Percentiles rank a stretch among this genome's conserved stretches.
phyloP scores from a whole-genome alignment of 148 eudicot genomes.

The Arctostaphylos glauca region DNA sequence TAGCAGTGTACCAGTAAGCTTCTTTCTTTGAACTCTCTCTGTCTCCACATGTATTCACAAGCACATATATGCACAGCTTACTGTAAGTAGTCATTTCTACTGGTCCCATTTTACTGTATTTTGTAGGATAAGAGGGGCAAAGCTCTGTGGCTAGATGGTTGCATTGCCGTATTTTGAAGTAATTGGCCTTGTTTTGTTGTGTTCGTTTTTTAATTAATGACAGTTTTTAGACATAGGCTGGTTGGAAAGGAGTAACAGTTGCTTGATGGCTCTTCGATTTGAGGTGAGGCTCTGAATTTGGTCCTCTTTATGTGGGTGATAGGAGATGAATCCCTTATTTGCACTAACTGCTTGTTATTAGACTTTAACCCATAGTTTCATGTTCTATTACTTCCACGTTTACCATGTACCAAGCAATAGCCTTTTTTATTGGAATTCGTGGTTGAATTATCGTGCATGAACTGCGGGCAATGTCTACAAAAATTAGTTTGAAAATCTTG shows the following conservation, averaged over 20 bases:
- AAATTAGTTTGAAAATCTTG: neutral
- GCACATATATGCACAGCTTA: no score
- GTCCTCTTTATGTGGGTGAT: neutral
- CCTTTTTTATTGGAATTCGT: neutral
- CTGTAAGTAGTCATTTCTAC: no score
- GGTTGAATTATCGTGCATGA: neutral
- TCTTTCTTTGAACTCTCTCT: no score
- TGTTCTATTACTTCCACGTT: neutral
- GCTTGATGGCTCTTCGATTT: constrained; percentile 27
- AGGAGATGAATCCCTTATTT: neutral
- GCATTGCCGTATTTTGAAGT: neutral
- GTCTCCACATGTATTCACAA: no score
- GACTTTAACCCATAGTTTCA: neutral
- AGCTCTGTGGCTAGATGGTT: neutral
- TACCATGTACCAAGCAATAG: neutral
- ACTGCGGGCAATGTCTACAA: neutral
- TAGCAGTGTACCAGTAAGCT: no score
- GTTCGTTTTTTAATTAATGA: neutral
- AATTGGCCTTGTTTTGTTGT: neutral
- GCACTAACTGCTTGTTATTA: neutral
- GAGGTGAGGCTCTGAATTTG: constrained; percentile 20
- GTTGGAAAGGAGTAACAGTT: neutral
- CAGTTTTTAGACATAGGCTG: constrained; percentile 8
- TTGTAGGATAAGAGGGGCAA: neutral
- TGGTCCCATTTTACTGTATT: no score